Evolutionary conservation across 2,329 filamentous ascomycete species (phyloP), one percentile per base, ranked within the genome.

Genomic region (Botrytis deweyae): DNA sequence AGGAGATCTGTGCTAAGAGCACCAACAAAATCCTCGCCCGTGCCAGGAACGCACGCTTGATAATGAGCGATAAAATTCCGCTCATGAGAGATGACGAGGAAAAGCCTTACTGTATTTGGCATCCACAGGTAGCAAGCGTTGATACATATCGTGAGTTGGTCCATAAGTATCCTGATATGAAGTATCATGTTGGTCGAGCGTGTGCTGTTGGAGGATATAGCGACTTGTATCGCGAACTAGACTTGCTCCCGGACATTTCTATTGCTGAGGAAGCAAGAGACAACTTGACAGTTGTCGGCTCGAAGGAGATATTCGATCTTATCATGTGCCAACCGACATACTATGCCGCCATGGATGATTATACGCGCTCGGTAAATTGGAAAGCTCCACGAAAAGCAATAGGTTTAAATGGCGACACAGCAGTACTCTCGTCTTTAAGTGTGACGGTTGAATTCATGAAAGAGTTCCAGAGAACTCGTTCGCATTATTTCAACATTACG

Each of bases 171-270:
- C 44, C 63, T 2, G 44, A 66, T 29, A 66, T 66, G 63, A 44
- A 44, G 29, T 66, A 66, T 22, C 18, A 49, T 29, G 44, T 66
- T 18, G 64, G 42, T 38, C 64, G 29, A 49, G 64, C 64, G 20
- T 66, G 64, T 49, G 64, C 64, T 25, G 10, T 66, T 66, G 64
- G 29, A 0, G 64, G 64, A 0, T 49, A 66, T 38, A 9, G 18
- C 29, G 64, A 66, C 29, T 49, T 66, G 18, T 66, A 66, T 12
- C 64, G 64, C n/a, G 64, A 66, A n/a, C 42, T 66, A 10, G 20
- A 66, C 1, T 36, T 66, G 7, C 64, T 66, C 1, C 29, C 42
- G 2, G 63, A 66, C 36, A 36, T 49, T 1, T 66, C 63, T 0
- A 36, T 66, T 25, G 63, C 44, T 29, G 29, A 29, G 29, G 29